A percentile compares a stretch with the other conserved stretches of the same genome.
phyloP scores from a whole-genome alignment of 75 land plant species.

The Selaginella moellendorffii region DNA sequence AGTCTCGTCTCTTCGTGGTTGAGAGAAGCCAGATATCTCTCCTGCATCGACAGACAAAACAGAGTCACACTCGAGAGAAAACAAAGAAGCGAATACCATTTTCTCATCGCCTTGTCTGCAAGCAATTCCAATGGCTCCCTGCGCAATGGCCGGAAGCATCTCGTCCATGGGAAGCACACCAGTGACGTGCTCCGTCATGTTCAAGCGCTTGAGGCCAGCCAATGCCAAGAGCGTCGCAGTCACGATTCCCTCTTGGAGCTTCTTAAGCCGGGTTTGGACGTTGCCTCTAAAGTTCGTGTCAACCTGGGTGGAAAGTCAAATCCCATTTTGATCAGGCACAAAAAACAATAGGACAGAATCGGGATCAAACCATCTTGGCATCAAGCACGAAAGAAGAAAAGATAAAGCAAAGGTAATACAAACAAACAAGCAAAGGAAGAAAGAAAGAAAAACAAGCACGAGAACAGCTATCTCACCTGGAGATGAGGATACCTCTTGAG shows the following conservation, averaged over 20 bases:
- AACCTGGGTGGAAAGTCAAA: too few relatives aligned
- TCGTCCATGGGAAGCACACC: constrained; percentile 61
- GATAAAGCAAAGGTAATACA: neutral
- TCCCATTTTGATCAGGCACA: too few relatives aligned
- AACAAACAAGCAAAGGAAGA: neutral
- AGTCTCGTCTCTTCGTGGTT: constrained; percentile 84
- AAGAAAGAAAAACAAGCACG: neutral
- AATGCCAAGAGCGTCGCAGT: constrained; percentile 81
- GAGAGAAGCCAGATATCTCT: constrained; percentile 49
- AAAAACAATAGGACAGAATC: constrained; percentile 5
- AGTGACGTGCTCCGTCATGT: constrained; percentile 72
- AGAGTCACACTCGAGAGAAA: neutral
- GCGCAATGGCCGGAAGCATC: constrained; percentile 98
- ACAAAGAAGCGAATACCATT: constrained; percentile 36
- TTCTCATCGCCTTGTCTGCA: constrained; percentile 64
- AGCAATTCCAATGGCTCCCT: constrained; percentile 96
- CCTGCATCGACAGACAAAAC: constrained; percentile 25
- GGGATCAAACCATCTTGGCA: too few relatives aligned
- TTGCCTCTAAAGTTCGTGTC: constrained; percentile 86
- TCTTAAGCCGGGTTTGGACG: constrained; percentile 80
- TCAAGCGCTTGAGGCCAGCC: constrained; percentile 75
- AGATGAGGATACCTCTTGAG: constrained; percentile 69
- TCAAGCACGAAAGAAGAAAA: too few relatives aligned
- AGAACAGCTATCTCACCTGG: constrained; percentile 26
- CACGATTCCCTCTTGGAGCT: constrained; percentile 73